These are phyloP conservation scores for Kurtzmaniella natalensis DNA, from an alignment of 1,139 yeast genomes.

Conservation along the genomic window DNA sequence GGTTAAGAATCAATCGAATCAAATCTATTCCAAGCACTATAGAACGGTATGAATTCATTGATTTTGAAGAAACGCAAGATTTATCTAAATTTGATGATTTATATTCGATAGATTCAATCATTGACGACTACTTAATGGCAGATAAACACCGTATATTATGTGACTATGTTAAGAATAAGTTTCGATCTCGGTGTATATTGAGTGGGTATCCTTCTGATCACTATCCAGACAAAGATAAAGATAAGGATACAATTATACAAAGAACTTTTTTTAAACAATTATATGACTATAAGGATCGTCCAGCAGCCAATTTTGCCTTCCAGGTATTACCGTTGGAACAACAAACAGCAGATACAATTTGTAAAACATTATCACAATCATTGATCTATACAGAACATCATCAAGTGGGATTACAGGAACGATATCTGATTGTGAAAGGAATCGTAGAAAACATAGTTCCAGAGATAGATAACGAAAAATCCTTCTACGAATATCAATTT, in stretches of 20 bases:
- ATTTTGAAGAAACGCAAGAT: constrained; percentile 7
- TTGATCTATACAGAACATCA: constrained; percentile 53
- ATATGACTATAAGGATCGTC: constrained; percentile 22
- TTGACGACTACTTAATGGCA: constrained; percentile 29
- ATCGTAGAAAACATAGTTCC: constrained; percentile 12
- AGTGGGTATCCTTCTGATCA: constrained; percentile 37
- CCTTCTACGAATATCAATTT: constrained; percentile 14
- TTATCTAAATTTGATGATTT: constrained; percentile 43
- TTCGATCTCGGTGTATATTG: constrained; percentile 54
- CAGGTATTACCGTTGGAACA: constrained; percentile 38
- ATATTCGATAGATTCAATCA: constrained; percentile 47
- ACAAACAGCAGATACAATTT: constrained; percentile 40
- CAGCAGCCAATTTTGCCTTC: constrained; percentile 34
- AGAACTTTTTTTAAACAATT: too few relatives aligned
- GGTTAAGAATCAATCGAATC: constrained; percentile 44
- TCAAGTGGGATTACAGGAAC: constrained; percentile 10
- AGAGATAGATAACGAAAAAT: background rate
- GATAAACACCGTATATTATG: constrained; percentile 61
- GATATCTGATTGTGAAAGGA: constrained; percentile 19
- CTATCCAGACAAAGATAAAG: constrained; percentile 15
- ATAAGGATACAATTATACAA: constrained; percentile 6
- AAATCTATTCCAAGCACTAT: constrained; percentile 30
- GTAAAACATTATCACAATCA: constrained; percentile 17
- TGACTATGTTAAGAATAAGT: constrained; percentile 63
- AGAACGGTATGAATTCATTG: background rate